These are phyloP conservation scores for Ambrosiella beaveri DNA, from an alignment of 2,329 filamentous ascomycete genomes.

Conservation along the genomic window DNA sequence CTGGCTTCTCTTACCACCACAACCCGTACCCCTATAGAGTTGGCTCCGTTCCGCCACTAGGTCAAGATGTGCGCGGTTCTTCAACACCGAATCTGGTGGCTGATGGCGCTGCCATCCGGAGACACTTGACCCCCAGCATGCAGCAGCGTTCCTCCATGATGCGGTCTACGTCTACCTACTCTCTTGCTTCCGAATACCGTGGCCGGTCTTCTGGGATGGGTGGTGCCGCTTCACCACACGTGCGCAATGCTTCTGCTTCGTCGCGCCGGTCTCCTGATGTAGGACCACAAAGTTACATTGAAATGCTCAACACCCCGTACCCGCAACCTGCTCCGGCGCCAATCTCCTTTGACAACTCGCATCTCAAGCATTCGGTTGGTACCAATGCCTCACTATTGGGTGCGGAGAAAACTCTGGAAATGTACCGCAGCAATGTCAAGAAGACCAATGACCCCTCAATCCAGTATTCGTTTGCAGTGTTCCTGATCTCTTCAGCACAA, in stretches of 20 bases:
- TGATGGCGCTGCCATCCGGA: conserved; percentile 30
- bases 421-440: conserved; percentile 94
- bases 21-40: conserved; percentile 30
- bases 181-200: conserved; percentile 52
- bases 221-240: conserved; percentile 22
- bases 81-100: conserved; percentile 38
- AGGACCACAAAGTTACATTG: conserved; percentile 36
- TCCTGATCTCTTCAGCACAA: conserved; percentile 77
- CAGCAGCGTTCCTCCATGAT: conserved; percentile 40
- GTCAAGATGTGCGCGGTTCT: conserved; percentile 25
- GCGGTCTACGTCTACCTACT: conserved; percentile 63
- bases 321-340: conserved; percentile 56
- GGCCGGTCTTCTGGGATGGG: conserved; percentile 41
- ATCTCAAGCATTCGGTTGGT: conserved; percentile 62
- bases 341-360: conserved; percentile 61
- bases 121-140: conserved; percentile 44
- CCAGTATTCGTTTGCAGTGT: conserved; percentile 92
- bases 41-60: conserved; percentile 25
- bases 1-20: conserved; percentile 46
- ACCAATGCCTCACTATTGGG: conserved; percentile 82
- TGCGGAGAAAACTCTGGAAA: conserved; percentile 84
- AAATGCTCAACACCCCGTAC: conserved; percentile 53
- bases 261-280: conserved; percentile 39
- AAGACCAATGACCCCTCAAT: conserved; percentile 84
- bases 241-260: conserved; percentile 31